A percentile compares a stretch with the other conserved stretches of the same genome.
Conservation (phyloP, 768 basidiomycete species). For the Tricholoma furcatifolium region DNA sequence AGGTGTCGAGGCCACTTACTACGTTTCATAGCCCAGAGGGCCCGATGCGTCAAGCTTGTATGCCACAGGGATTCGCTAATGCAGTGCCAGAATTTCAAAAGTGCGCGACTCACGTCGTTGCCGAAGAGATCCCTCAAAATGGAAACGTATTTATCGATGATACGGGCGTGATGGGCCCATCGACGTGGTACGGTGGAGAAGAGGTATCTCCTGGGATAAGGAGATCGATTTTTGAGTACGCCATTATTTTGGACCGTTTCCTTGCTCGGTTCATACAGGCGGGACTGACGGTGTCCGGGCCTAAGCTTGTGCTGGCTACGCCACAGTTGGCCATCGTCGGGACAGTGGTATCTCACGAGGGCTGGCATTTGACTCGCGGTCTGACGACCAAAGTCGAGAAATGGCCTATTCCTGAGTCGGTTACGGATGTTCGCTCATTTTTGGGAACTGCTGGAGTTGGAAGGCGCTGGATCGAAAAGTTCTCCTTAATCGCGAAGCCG, state of each 20-base stretch:
- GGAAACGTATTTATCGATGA: slow-evolving; percentile 22
- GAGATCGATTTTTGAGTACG: too few species aligned
- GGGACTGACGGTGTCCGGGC: slow-evolving; percentile 31
- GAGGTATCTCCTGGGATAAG: slow-evolving; percentile 22
- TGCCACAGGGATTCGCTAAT: too few species aligned
- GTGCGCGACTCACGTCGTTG: slow-evolving; percentile 13
- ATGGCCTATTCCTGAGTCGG: too few species aligned
- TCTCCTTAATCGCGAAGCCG: slow-evolving; percentile 22
- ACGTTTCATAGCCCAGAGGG: too few species aligned
- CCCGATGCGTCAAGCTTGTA: slow-evolving; percentile 30
- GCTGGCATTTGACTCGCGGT: too few species aligned
- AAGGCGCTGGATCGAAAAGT: slow-evolving; percentile 22
- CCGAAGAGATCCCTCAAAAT: slow-evolving; percentile 11
- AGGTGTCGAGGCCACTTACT: slow-evolving; percentile 25
- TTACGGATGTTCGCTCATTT: too few species aligned
- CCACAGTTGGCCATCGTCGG: slow-evolving; percentile 25
- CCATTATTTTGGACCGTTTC: too few species aligned
- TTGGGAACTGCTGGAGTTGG: slow-evolving; percentile 22
- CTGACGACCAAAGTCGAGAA: too few species aligned
- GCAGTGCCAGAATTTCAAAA: slow-evolving; percentile 32
- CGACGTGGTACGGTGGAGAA: slow-evolving; percentile 9
- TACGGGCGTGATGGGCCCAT: too few species aligned
- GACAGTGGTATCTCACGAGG: too few species aligned
- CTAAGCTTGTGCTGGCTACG: slow-evolving; percentile 23
- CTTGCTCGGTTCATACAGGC: slow-evolving; percentile 24